phyloP scores from a whole-genome alignment of 345 rosid species.

The Durio zibethinus region DNA sequence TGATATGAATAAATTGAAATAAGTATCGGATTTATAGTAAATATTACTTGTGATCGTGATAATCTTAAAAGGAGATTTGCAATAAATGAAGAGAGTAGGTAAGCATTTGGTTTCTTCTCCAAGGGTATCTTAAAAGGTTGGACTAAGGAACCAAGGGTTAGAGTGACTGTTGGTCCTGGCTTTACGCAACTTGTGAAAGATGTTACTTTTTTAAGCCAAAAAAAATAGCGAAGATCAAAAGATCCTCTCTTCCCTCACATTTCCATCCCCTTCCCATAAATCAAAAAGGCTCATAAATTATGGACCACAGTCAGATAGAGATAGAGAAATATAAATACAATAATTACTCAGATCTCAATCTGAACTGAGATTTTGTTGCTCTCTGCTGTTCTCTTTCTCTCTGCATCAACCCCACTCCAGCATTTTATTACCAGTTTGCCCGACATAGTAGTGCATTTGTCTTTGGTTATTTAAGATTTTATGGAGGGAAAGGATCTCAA shows the following conservation, averaged over 20 bases:
- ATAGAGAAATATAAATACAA: conserved; percentile 21
- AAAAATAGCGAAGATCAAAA: conserved; percentile 40
- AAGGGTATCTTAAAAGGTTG: conserved; percentile 28
- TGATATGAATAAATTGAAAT: no score
- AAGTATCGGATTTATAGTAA: no score
- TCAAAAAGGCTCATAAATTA: not conserved
- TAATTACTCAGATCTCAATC: conserved; percentile 61
- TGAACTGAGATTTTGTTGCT: conserved; percentile 53
- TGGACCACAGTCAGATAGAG: conserved; percentile 35
- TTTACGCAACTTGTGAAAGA: conserved; percentile 59
- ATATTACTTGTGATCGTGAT: not conserved
- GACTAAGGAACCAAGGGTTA: conserved; percentile 30
- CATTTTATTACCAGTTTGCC: conserved; percentile 32
- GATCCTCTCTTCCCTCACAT: conserved; percentile 25
- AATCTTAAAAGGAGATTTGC: not conserved
- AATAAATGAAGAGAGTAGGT: conserved; percentile 11
- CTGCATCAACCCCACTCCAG: conserved; percentile 11
- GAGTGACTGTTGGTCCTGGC: conserved; percentile 62
- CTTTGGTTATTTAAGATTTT: conserved; percentile 14
- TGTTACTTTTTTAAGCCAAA: conserved; percentile 34
- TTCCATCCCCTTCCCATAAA: not conserved
- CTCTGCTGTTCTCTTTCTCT: conserved; percentile 20
- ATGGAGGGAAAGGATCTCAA: conserved; percentile 29
- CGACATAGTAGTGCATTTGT: conserved; percentile 16
- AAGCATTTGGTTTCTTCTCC: conserved; percentile 18